phyloP scores from a whole-genome alignment of 108 stramenopile species.

The Nitzschia putrida region DNA sequence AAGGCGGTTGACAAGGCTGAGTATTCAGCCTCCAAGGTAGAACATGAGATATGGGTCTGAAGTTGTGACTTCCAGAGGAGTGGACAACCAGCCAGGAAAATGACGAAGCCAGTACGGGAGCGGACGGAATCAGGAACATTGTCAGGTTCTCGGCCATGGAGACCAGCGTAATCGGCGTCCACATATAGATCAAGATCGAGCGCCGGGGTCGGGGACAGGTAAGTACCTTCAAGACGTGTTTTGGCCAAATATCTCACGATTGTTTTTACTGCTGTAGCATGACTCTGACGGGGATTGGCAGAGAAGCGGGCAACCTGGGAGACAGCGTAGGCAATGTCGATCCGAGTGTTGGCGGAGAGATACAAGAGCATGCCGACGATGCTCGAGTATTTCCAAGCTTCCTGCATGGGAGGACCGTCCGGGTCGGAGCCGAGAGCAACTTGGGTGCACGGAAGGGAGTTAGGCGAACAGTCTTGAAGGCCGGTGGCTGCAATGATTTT shows the following conservation, averaged over 20 bases:
- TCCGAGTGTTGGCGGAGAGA: conserved; percentile 38
- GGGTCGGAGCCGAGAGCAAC: too few species aligned
- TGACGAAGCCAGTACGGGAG: conserved; percentile 54
- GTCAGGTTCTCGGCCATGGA: conserved; percentile 31
- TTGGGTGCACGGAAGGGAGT: conserved; percentile 33
- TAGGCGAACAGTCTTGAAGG: conserved; percentile 33
- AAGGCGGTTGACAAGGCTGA: conserved; percentile 33
- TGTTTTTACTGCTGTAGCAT: conserved; percentile 49
- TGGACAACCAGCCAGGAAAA: conserved; percentile 15
- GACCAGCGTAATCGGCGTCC: conserved; percentile 56
- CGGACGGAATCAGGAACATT: conserved; percentile 30
- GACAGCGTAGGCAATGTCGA: conserved; percentile 49
- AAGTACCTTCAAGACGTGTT: conserved; percentile 44
- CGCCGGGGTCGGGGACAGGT: conserved; percentile 15
- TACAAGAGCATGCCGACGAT: conserved; percentile 54
- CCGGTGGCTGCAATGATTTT: conserved; percentile 51
- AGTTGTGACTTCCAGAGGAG: conserved; percentile 54
- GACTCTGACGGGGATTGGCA: conserved; percentile 31
- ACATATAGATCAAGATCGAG: conserved; percentile 41
- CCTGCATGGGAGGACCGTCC: conserved; percentile 35
- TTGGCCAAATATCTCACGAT: conserved; percentile 51
- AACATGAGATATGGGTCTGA: conserved; percentile 40
- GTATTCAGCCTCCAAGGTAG: conserved; percentile 55
- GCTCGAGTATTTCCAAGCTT: conserved; percentile 41
- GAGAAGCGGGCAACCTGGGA: conserved; percentile 47